These are phyloP conservation scores for Leccinum longicurvipes DNA, from an alignment of 768 basidiomycete genomes.

Conservation along the genomic window DNA sequence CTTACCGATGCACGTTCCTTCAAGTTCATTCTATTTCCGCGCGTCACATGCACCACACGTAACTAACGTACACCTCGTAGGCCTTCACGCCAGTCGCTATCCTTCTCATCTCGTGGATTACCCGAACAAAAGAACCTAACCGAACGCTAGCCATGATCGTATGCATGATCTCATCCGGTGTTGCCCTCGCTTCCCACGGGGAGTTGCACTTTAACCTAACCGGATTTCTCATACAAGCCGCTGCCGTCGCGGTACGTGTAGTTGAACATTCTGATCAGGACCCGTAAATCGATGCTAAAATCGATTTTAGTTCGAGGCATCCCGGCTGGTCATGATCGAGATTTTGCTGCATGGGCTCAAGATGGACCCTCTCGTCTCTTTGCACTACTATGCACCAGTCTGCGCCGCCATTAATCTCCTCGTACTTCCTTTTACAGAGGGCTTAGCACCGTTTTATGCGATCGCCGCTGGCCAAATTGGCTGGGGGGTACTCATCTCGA, in stretches of 20 bases:
- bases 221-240: constrained; percentile 85
- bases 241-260: constrained; percentile 67
- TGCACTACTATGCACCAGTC: constrained; percentile 96
- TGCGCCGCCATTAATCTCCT: constrained; percentile 87
- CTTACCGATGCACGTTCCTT: background rate
- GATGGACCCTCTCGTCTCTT: constrained; percentile 94
- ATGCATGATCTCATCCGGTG: constrained; percentile 85
- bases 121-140: constrained; percentile 86
- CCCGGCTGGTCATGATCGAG: constrained; percentile 94
- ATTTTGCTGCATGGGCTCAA: constrained; percentile 91
- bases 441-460: constrained; percentile 79
- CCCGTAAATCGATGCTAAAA: background rate
- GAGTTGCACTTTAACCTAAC: constrained; percentile 82
- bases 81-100: constrained; percentile 91
- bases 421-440: constrained; percentile 90
- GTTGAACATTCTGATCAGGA: background rate
- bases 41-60: background rate
- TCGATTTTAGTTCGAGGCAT: constrained; percentile 77
- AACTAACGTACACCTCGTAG: constrained; percentile 35
- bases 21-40: background rate
- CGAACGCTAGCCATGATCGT: constrained; percentile 80
- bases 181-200: constrained; percentile 85
- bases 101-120: constrained; percentile 88
- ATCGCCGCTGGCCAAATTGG: constrained; percentile 53
- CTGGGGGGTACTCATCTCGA: constrained; percentile 69